Base-by-base conservation (phyloP, 176 grass and related monocot genomes). In the Bromus sterilis region DNA sequence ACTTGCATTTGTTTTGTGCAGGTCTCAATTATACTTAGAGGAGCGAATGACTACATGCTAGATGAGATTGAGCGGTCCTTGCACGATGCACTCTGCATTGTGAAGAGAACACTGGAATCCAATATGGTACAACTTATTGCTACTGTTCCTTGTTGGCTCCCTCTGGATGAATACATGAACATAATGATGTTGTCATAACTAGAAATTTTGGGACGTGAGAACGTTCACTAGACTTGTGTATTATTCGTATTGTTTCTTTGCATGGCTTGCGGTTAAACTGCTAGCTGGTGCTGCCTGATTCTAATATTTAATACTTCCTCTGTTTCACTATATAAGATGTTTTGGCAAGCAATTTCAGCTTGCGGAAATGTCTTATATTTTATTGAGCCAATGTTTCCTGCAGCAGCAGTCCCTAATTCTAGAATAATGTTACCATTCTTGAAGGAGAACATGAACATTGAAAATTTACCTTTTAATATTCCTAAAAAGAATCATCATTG, bases 21-120 rank as follows among this genome's bases (percentile, higher is more conserved):
- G 89, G 94, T 97, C 14, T 97, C 91, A 10, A 88, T 97, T 84
- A 91, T 97, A 82, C 83, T 97, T 78, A 92, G 94, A 92, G 94
- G 94, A 2, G 87, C 91, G 55, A 97, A 97, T 85, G 94, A 97
- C 77, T 90, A 85, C 78, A 94, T 97, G 83, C 89, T 97, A 68
- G 94, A 97, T 82, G 94, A 97, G 55, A 93, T 94, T 84, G 94
- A 97, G 59, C 79, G 91, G 26, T 92, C 91, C n/a, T 87, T 97
- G 83, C 94, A 97, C 30, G 91, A 97, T 83, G 89, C 91, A 14
- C 73, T 97, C 56, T 92, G 89, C 75, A 90, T 97, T 68, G 94
- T 97, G 37, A 97, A 97, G 85, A 94, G 94, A 86, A 94, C 94
- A 1, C 77, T 97, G 56, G 91, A 94, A 35, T 97, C 94, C 51